Evolutionary conservation across 768 basidiomycete species (phyloP).

Genomic region (Fomitopsis pulvina): DNA sequence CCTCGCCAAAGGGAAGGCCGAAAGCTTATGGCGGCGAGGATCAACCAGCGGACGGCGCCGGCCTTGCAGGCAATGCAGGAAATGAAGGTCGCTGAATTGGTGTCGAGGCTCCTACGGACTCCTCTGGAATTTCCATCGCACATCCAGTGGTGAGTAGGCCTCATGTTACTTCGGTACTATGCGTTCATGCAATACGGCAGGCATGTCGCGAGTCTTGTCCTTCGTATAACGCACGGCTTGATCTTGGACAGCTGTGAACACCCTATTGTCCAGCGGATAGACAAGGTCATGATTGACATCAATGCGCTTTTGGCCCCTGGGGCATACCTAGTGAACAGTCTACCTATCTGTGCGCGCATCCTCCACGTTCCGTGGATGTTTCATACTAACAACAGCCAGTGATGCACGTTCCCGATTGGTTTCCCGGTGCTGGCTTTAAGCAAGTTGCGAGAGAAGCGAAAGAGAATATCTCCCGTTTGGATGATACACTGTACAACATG

Average conservation of each 20-base stretch:
- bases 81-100: not conserved
- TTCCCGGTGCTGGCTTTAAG: constrained; percentile 13
- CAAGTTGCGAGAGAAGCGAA: constrained; percentile 5
- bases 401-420: constrained; percentile 9
- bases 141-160: constrained; percentile 9
- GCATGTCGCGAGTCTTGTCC: constrained; percentile 19
- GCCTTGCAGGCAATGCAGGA: not conserved
- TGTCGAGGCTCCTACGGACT: constrained; percentile 5
- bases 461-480: constrained; percentile 13
- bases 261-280: constrained; percentile 19
- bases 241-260: constrained; percentile 16
- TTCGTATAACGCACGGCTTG: constrained; percentile 23
- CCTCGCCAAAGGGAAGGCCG: constrained; percentile 13
- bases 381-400: constrained; percentile 5
- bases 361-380: not conserved
- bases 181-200: constrained; percentile 9
- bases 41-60: not conserved
- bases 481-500: constrained; percentile 11
- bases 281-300: constrained; percentile 18
- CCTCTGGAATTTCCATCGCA: constrained; percentile 7
- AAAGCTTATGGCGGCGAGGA: constrained; percentile 5
- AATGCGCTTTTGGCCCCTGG: constrained; percentile 21
- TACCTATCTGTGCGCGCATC: constrained; percentile 22
- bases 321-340: constrained; percentile 27
- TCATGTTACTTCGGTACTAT: not conserved